These are phyloP conservation scores for Rutstroemia sp. DNA, from an alignment of 2,329 filamentous ascomycete genomes.

Conservation along the genomic window DNA sequence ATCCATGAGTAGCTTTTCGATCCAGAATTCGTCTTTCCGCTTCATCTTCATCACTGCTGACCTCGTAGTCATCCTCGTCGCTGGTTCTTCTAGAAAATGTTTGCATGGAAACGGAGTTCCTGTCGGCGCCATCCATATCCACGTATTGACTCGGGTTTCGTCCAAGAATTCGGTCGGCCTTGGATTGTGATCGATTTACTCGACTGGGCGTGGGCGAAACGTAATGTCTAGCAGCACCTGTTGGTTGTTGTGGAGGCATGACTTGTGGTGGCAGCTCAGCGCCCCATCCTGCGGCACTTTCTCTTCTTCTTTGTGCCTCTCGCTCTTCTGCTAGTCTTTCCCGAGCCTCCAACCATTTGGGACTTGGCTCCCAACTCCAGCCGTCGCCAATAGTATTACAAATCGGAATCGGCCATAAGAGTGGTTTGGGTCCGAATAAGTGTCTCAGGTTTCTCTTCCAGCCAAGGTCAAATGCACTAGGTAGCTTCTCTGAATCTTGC, in stretches of 20 bases:
- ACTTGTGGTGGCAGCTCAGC: constrained; percentile 12
- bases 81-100: constrained; percentile 18
- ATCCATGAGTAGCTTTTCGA: constrained; percentile 20
- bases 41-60: constrained; percentile 27
- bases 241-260: constrained; percentile 9
- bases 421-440: constrained; percentile 67
- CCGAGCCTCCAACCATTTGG: constrained; percentile 66
- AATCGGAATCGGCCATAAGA: constrained; percentile 74
- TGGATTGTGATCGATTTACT: constrained; percentile 20
- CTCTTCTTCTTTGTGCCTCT: constrained; percentile 53
- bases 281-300: constrained; percentile 63
- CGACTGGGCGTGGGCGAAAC: constrained; percentile 16
- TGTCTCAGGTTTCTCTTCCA: constrained; percentile 72
- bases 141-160: constrained; percentile 25
- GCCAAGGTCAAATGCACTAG: constrained; percentile 89
- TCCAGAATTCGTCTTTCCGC: constrained; percentile 18
- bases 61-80: constrained; percentile 25
- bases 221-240: constrained; percentile 27
- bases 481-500: constrained; percentile 77
- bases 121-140: constrained; percentile 15
- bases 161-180: constrained; percentile 32
- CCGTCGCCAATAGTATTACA: constrained; percentile 85
- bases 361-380: constrained; percentile 86
- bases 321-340: constrained; percentile 53
- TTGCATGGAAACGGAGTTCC: constrained; percentile 25